Evolutionary conservation across 2,329 filamentous ascomycete genomes (phyloP), one percentile per base, ranked within the genome.

Genomic region (Monosporascus sp.): DNA sequence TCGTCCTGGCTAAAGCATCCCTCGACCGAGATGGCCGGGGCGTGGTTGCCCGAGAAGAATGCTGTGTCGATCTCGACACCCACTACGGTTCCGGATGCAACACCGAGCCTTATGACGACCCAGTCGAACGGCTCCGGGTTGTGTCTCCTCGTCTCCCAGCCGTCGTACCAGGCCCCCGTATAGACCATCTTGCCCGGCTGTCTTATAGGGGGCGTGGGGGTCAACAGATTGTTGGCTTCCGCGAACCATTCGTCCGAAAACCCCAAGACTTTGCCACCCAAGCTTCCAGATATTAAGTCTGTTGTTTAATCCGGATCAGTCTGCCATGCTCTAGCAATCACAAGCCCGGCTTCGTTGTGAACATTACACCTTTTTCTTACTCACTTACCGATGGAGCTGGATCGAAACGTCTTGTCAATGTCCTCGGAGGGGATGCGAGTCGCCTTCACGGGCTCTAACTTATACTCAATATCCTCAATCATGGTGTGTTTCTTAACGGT

Each of bases 1-100:
- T 88, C 85, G 60, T 82, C 75, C 22, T 76, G 74, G 59, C 76
- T 81, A 72, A 90, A 91, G 68, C 84, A 84, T 46, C 87, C 89
- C 68, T 93, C 85, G 18, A 94, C 86, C 0, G 85, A 89, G 64
- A 92, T 83, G 59, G 85, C 86, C 1, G 89, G 89, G 7, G 89
- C 89, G 66, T 93, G 86, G 72, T 93, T 93, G 55, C 89, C 89
- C 55, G 81, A 85, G 78, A 93, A 94, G 74, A 86, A 89, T 49
- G 87, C 84, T 3, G 89, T 93, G 72, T 93, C 88, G 58, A 93
- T 79, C 72, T 93, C 89, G 48, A 92, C 75, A 17, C 89, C 89
- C 55, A 82, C 79, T 28, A 93, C 81, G 17, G 78, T 86, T 47
- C 88, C 89, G 2, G 85, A 89, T 9, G 87, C 81, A 38, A 88